Evolutionary conservation across 1,284 basidiomycete genomes (phyloP).

Genomic region (Salmacisia buchloeana): DNA sequence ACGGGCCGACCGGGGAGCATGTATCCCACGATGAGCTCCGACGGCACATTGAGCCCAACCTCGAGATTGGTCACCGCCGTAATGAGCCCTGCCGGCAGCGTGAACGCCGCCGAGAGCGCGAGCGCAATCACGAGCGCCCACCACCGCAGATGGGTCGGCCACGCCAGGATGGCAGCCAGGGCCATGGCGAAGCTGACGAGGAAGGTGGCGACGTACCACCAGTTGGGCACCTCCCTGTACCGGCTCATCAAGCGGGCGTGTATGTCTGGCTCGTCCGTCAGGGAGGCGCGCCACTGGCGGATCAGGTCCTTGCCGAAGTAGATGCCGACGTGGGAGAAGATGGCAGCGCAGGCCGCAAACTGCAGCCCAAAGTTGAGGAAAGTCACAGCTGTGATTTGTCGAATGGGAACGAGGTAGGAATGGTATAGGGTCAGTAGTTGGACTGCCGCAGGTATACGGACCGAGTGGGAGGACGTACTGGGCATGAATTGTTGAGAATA

Average conservation of each 20-base stretch:
- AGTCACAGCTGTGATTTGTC: slow-evolving; percentile 62
- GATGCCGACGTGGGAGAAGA: slow-evolving; percentile 61
- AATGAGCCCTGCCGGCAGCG: slow-evolving; percentile 12
- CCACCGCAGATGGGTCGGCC: not conserved
- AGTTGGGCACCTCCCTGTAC: slow-evolving; percentile 61
- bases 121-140: slow-evolving; percentile 7
- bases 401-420: not conserved
- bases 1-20: slow-evolving; percentile 11
- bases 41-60: slow-evolving; percentile 10
- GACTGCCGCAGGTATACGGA: slow-evolving; percentile 55
- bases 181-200: slow-evolving; percentile 57
- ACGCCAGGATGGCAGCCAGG: slow-evolving; percentile 38
- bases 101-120: slow-evolving; percentile 5
- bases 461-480: slow-evolving; percentile 69
- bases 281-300: slow-evolving; percentile 62
- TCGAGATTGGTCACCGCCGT: slow-evolving; percentile 8
- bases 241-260: slow-evolving; percentile 82
- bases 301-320: slow-evolving; percentile 58
- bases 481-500: slow-evolving; percentile 91
- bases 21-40: slow-evolving; percentile 13
- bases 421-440: not conserved
- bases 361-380: slow-evolving; percentile 67
- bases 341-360: slow-evolving; percentile 67
- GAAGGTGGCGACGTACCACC: slow-evolving; percentile 62
- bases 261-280: slow-evolving; percentile 80